Conservation (phyloP, 805 yeast genomes). For the Sugiyamaella qingdaonensis region DNA sequence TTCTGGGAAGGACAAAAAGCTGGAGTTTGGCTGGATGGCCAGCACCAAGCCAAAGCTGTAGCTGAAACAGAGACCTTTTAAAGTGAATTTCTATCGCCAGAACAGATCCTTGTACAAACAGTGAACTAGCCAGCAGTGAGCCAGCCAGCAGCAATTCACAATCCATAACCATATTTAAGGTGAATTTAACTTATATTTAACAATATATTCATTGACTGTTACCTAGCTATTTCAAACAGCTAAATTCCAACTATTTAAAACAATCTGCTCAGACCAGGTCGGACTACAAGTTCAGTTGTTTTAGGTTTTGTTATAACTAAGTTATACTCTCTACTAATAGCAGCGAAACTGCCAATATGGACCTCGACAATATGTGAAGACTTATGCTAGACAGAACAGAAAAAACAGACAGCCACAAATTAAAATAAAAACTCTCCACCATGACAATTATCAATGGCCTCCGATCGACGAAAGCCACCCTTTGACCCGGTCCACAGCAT, state of each 20-base stretch:
- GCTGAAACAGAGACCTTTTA: not conserved
- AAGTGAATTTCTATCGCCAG: not conserved
- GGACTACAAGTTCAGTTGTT: too few species aligned
- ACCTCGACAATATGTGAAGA: not conserved
- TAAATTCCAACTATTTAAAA: too few species aligned
- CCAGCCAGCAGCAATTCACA: too few species aligned
- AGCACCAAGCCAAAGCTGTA: conserved; percentile 38
- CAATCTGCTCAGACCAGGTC: too few species aligned
- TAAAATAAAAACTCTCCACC: not conserved
- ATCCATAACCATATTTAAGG: too few species aligned
- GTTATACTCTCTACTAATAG: too few species aligned
- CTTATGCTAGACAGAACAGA: not conserved
- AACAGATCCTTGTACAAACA: not conserved
- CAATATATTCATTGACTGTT: too few species aligned
- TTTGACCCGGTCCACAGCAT: conserved; percentile 15
- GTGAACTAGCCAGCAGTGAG: not conserved
- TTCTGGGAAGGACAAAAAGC: conserved; percentile 49
- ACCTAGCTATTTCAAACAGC: too few species aligned
- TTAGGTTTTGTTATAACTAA: too few species aligned
- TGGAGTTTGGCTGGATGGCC: conserved; percentile 70
- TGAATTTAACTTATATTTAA: too few species aligned
- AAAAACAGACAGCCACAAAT: not conserved
- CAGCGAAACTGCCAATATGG: too few species aligned
- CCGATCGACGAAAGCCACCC: conserved; percentile 10
- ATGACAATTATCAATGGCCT: not conserved